Conservation (phyloP, 257 asterid species). For the Solanum pinnatisectum region DNA sequence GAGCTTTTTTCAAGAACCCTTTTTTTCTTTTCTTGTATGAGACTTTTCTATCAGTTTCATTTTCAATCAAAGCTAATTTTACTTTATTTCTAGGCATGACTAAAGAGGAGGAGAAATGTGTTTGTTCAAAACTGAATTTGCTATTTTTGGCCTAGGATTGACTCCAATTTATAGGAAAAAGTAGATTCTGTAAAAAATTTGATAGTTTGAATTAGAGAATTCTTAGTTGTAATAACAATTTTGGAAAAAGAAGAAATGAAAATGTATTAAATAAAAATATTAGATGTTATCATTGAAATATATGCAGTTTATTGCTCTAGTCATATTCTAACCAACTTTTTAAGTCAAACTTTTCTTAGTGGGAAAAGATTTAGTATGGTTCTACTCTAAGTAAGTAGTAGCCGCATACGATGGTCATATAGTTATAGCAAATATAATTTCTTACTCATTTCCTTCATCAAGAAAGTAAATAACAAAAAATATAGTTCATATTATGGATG, state of each 20-base stretch:
- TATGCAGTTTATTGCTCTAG: background rate
- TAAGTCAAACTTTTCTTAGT: background rate
- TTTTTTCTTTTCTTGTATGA: background rate
- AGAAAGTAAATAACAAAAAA: background rate
- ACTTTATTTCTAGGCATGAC: background rate
- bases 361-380: background rate
- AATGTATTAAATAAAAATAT: too few relatives aligned
- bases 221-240: too few relatives aligned
- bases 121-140: too few relatives aligned
- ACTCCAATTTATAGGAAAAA: background rate
- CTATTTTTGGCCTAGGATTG: too few relatives aligned
- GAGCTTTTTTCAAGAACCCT: background rate
- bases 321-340: background rate
- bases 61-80: too few relatives aligned
- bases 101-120: background rate
- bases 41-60: too few relatives aligned
- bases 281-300: too few relatives aligned
- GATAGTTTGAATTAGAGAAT: background rate
- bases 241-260: too few relatives aligned
- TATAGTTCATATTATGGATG: background rate
- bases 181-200: too few relatives aligned
- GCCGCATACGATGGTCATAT: background rate
- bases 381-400: too few relatives aligned
- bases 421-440: background rate
- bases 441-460: background rate